A percentile compares a stretch with the other conserved stretches of the same genome.
Conservation (phyloP, 495 filamentous ascomycete genomes). For the Penicillium bovifimosum region DNA sequence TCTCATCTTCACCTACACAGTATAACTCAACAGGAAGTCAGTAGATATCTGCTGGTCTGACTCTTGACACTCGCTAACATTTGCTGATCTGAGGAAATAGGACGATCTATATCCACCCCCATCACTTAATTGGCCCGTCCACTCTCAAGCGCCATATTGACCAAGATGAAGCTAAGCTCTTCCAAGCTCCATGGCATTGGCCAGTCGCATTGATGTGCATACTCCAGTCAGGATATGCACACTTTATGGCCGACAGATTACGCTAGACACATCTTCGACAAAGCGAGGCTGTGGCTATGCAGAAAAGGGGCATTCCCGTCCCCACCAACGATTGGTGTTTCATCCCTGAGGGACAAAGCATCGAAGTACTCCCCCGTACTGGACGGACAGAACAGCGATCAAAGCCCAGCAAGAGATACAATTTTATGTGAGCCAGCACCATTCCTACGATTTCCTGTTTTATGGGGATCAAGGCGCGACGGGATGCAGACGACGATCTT, state of each 20-base stretch:
- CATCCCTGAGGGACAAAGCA: constrained; percentile 3
- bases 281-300: constrained; percentile 23
- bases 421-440: too few species aligned
- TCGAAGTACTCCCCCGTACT: neutral
- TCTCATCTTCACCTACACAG: too few species aligned
- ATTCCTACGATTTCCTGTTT: too few species aligned
- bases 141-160: neutral
- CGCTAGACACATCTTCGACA: neutral
- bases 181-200: neutral
- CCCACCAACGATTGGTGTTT: constrained; percentile 10
- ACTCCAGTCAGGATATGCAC: too few species aligned
- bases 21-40: too few species aligned
- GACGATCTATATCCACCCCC: neutral
- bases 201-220: neutral
- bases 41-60: too few species aligned
- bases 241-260: neutral
- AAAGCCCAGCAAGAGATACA: neutral
- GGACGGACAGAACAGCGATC: neutral
- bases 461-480: neutral
- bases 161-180: neutral
- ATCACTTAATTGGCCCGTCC: neutral
- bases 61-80: neutral
- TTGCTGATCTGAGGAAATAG: neutral
- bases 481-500: neutral
- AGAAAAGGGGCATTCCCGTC: constrained; percentile 10